phyloP scores from a whole-genome alignment of 345 rosid species.

The Gossypium arboreum region DNA sequence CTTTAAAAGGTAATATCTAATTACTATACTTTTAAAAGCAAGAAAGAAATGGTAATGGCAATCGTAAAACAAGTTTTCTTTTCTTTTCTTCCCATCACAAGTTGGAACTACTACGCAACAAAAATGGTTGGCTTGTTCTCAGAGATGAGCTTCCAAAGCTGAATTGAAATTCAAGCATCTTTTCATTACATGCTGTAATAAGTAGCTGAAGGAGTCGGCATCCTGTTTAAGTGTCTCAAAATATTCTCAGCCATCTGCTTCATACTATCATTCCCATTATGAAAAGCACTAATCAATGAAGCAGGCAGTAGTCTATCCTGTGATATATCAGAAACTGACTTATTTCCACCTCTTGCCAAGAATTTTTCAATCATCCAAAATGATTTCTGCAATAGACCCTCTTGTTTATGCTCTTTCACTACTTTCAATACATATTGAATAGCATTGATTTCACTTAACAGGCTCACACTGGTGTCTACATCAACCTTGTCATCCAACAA shows the following conservation, averaged over 20 bases:
- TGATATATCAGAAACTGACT: slow-evolving; percentile 52
- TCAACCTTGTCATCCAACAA: slow-evolving; percentile 80
- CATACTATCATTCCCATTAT: slow-evolving; percentile 64
- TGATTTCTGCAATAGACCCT: slow-evolving; percentile 63
- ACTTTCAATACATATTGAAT: slow-evolving; percentile 52
- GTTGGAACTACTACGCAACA: not conserved
- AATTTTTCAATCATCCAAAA: slow-evolving; percentile 85
- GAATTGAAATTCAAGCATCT: not conserved
- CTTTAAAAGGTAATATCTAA: no score
- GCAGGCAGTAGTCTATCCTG: slow-evolving; percentile 62
- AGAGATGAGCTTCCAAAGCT: no score
- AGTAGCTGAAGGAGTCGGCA: slow-evolving; percentile 48
- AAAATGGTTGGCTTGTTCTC: no score
- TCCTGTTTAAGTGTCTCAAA: slow-evolving; percentile 66
- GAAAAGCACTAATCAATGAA: slow-evolving; percentile 67
- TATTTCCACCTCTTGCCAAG: slow-evolving; percentile 55
- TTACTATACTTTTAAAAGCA: no score
- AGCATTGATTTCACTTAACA: slow-evolving; percentile 55
- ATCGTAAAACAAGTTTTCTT: not conserved
- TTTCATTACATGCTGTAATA: slow-evolving; percentile 28
- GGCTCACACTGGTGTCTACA: slow-evolving; percentile 52
- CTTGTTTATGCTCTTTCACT: slow-evolving; percentile 62
- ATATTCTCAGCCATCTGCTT: slow-evolving; percentile 83
- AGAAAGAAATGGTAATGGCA: not conserved
- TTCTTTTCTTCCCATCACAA: not conserved